Evolutionary conservation across 768 basidiomycete genomes (phyloP).

Genomic region (Candolleomyces efflorescens): DNA sequence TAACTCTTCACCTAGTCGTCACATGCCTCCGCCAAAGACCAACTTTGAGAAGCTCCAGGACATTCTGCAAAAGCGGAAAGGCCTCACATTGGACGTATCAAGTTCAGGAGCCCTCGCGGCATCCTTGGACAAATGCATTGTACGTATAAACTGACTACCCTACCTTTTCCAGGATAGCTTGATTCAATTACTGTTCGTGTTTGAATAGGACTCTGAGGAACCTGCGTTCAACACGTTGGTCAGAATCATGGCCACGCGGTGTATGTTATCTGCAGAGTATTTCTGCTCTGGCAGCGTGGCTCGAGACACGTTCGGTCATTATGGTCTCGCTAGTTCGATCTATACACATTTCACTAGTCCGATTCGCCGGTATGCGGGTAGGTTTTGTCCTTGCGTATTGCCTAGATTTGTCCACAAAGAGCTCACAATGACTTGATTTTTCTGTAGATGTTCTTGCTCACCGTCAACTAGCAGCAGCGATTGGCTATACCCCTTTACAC

Average conservation of each 20-base stretch:
- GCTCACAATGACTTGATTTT: not conserved
- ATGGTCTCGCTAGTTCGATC: conserved; percentile 94
- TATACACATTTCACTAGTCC: conserved; percentile 99
- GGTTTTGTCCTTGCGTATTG: conserved; percentile 14
- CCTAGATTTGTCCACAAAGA: not conserved
- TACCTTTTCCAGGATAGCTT: too few relatives aligned
- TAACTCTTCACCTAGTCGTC: conserved; percentile 51
- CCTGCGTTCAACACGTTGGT: conserved; percentile 97
- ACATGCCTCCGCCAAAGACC: conserved; percentile 83
- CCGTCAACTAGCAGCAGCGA: conserved; percentile 88
- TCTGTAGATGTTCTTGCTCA: conserved; percentile 86
- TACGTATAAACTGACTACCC: too few relatives aligned
- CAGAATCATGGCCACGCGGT: conserved; percentile 97
- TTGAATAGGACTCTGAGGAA: conserved; percentile 58
- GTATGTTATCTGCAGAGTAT: conserved; percentile 98
- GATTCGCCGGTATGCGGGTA: conserved; percentile 92
- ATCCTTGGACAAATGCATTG: conserved; percentile 80
- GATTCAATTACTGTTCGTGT: too few relatives aligned
- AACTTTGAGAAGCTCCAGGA: conserved; percentile 97
- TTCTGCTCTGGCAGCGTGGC: conserved; percentile 95
- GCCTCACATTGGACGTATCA: conserved; percentile 81
- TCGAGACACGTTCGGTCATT: conserved; percentile 91
- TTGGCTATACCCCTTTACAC: conserved; percentile 79
- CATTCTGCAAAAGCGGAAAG: conserved; percentile 81
- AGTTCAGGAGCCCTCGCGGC: conserved; percentile 86